Base-by-base conservation (phyloP, 2,329 filamentous ascomycete species). In the Fonsecaea erecta region DNA sequence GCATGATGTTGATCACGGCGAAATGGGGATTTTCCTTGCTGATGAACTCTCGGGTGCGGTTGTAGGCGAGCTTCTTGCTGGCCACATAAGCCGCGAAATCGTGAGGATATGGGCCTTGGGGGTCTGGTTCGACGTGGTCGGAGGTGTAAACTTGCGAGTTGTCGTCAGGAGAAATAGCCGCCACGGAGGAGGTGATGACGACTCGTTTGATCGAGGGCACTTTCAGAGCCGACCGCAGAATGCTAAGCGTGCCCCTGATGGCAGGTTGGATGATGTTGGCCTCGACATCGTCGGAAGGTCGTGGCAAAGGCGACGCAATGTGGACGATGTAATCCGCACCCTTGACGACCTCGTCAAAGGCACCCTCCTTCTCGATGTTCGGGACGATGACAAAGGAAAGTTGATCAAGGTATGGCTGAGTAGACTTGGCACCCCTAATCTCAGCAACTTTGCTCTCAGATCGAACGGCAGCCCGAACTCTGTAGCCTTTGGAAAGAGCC, bases 321-420 rank as follows among this genome's bases (percentile, higher is more conserved):
- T 72, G 77, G 73, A 78, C 70, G 54, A 82, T 74, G 68, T 76
- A 78, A 16, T 73, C 73, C 43, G 78, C 77, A 2, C 74, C 79
- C 68, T 85, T 79, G 46, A 88, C 82, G 8, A 84, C 86, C 75
- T 84, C 76, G 63, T 90, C 85, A 71, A 95, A 96, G 28, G 89
- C 90, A n/a, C 85, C 85, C n/a, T 87, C 83, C 66, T 86, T 74
- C 0, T 88, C 88, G 68, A 96, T 88, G 69, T 96, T 90, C 55
- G 87, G 83, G 14, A 96, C 90, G 65, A 94, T 84, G 35, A 79
- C 82, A 72, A 88, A 90, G 62, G 84, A 84, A 24, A 90, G 80
- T 73, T 85, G 84, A 63, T 84, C 83, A 12, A 66, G 52, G 24
- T 68, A 65, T 21, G 68, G 63, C 43, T 69, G 65, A 26, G 69